Base-by-base conservation (phyloP, 345 rosid species). In the Melastoma malabathricum region DNA sequence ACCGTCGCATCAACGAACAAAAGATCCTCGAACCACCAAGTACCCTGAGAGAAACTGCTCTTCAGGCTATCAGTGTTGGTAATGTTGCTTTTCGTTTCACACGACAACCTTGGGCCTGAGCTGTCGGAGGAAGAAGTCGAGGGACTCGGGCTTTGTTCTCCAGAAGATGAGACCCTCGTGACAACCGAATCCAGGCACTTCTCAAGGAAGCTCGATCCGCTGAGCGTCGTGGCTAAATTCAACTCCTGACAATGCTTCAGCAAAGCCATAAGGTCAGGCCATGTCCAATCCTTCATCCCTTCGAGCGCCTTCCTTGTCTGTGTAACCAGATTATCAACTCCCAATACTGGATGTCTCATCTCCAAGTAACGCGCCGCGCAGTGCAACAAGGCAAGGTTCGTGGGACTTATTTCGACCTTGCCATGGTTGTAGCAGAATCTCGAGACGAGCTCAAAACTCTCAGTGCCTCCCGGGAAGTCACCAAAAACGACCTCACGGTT, bases 1-100 rank as follows among this genome's bases (percentile, higher is more conserved):
- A 82, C 52, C 53, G 48, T 27, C 15, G 64, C 63, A 55, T 65
- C 67, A 53, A 82, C 56, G 63, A 64, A 53, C 41, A 70, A 57
- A 47, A 90, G 73, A 71, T 92, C 95, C 57, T 92, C 93, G 31
- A 84, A 84, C 95, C 98, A 92, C 96, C 96, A 92, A 0, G 68
- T 73, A 41, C 65, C 60, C 57, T 68, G 52, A 61, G 76, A 72
- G 59, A 64, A 69, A 61, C 73, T 63, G 58, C 66, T 78, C 69
- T 74, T 87, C 54, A 82, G 67, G 74, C 96, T 84, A 81, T 80
- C 89, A 0, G 38, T 29, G 38, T 6, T 29, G 38, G 38, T 29
- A 10, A 29, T 10, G 38, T 87, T 84, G 75, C 98, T 84, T 62
- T 73, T 77, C 47, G 80, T 77, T 51, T 92, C 95, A 34, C 72